Percentiles rank a stretch among this genome's conserved stretches.
Conservation (phyloP, 139 green algal genomes). For the Deuterostichococcus epilithicus region DNA sequence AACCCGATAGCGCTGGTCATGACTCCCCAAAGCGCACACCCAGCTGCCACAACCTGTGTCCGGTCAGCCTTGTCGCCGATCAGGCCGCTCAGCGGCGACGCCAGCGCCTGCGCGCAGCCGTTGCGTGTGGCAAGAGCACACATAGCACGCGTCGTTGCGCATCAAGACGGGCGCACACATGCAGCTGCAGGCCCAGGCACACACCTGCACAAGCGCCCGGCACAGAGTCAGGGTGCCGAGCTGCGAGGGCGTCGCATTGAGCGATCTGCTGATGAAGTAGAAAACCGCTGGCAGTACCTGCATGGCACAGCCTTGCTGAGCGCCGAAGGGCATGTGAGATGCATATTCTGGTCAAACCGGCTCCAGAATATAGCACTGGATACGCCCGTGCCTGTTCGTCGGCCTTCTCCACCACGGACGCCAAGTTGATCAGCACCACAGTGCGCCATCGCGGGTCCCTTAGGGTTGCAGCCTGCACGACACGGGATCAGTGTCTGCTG, state of each 20-base stretch:
- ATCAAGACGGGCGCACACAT: not conserved
- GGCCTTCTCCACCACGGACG: conserved; percentile 45
- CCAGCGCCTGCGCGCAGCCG: conserved; percentile 21
- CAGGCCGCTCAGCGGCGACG: conserved; percentile 24
- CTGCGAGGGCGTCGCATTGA: conserved; percentile 57
- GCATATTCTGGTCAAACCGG: too few species aligned
- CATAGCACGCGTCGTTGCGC: too few species aligned
- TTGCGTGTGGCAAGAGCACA: not conserved
- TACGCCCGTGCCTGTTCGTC: conserved; percentile 43
- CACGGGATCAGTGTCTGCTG: too few species aligned
- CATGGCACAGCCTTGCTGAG: not conserved
- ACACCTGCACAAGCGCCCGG: conserved; percentile 60
- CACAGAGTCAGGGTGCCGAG: conserved; percentile 63
- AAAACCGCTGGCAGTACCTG: conserved; percentile 71
- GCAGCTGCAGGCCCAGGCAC: not conserved
- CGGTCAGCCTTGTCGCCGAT: conserved; percentile 55
- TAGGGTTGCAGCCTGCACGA: not conserved
- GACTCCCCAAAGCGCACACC: conserved; percentile 69
- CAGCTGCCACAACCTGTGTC: conserved; percentile 50
- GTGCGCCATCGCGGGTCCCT: conserved; percentile 14
- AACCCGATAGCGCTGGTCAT: conserved; percentile 64
- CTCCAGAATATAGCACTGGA: not conserved
- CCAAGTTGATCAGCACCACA: conserved; percentile 41
- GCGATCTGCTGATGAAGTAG: conserved; percentile 48
- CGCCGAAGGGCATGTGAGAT: too few species aligned